Base-by-base conservation (phyloP, 164 flowering plant species). In the Kingdonia uniflora region DNA sequence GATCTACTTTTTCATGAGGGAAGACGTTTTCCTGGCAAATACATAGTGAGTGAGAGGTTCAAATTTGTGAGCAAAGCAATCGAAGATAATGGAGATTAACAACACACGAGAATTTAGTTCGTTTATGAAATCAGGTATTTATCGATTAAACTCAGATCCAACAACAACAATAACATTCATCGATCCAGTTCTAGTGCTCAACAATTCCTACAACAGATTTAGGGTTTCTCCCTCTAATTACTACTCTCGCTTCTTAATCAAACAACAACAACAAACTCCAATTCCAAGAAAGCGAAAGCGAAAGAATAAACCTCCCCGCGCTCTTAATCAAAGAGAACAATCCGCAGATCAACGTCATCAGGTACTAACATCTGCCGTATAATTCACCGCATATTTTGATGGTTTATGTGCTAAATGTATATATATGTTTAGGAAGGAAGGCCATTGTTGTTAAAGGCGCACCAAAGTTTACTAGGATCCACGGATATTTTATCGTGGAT, bases 161-260 rank as follows among this genome's bases (percentile, higher is more conserved):
- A 68, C 7, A 56, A 4, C 35, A 29, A 29, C 35, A 5, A 56
- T 77, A 1, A n/a, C 19, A 2, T 87, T 91, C 63, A 56, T 91
- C 4, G 96, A 88, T 55, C 89, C 99, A 5, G 91, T 86, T 61
- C 88, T 89, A 1, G 63, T 88, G 44, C 84, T 84, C 42, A 84
- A 84, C 61, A 75, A 72, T 15, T 78, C 74, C 12, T 86, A 84
- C 72, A 54, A 87, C 29, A 76, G 78, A 35, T 82, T 77, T 51
- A 67, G 70, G 74, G 78, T 84, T 57, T 85, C 89, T 43, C 77
- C 87, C 14, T 70, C 85, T 14, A 49, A 68, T 1, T 92, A 92
- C 68, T 92, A 92, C 73, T 68, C 84, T 26, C 96, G 99, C n/a
- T 81, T 76, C 69, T 79, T 82, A 21, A 23, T 66, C 45, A 51